A percentile compares a stretch with the other conserved stretches of the same genome.
Conservation (phyloP, 257 asterid genomes). For the Gardenia jasminoides region DNA sequence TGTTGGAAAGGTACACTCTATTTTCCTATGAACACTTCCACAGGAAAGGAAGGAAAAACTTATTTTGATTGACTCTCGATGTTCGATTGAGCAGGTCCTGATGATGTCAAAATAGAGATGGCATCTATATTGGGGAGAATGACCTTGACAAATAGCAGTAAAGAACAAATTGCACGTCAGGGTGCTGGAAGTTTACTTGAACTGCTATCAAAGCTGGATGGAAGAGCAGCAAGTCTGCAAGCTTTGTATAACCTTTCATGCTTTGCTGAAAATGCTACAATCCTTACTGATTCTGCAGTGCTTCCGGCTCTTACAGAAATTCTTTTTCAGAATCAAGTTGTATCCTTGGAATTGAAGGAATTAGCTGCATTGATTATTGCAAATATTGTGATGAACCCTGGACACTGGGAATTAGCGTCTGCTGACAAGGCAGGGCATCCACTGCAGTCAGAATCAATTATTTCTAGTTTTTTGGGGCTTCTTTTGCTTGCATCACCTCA, state of each 20-base stretch:
- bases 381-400: slow-evolving; percentile 24
- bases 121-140: slow-evolving; percentile 29
- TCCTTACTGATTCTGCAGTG: slow-evolving; percentile 24
- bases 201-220: slow-evolving; percentile 24
- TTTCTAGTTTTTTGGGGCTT: slow-evolving; percentile 14
- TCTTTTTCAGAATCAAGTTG: slow-evolving; percentile 20
- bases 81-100: slow-evolving; percentile 17
- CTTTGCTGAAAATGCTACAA: slow-evolving; percentile 26
- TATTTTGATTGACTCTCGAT: not conserved
- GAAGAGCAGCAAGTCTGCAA: slow-evolving; percentile 26
- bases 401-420: slow-evolving; percentile 36
- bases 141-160: slow-evolving; percentile 22
- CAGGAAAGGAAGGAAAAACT: not conserved
- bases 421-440: slow-evolving; percentile 21
- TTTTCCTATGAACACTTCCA: not conserved
- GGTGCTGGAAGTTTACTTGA: slow-evolving; percentile 20
- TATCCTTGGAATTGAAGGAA: slow-evolving; percentile 20
- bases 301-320: slow-evolving; percentile 28
- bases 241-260: slow-evolving; percentile 29
- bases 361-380: slow-evolving; percentile 27
- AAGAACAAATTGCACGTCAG: slow-evolving; percentile 27
- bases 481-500: slow-evolving; percentile 21
- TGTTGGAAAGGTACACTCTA: not conserved
- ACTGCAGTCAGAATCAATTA: slow-evolving; percentile 27
- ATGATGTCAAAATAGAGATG: slow-evolving; percentile 25